A percentile compares a stretch with the other conserved stretches of the same genome.
These are phyloP conservation scores for Nicotiana obtusifolia DNA, from an alignment of 257 asterid genomes.

Conservation along the genomic window DNA sequence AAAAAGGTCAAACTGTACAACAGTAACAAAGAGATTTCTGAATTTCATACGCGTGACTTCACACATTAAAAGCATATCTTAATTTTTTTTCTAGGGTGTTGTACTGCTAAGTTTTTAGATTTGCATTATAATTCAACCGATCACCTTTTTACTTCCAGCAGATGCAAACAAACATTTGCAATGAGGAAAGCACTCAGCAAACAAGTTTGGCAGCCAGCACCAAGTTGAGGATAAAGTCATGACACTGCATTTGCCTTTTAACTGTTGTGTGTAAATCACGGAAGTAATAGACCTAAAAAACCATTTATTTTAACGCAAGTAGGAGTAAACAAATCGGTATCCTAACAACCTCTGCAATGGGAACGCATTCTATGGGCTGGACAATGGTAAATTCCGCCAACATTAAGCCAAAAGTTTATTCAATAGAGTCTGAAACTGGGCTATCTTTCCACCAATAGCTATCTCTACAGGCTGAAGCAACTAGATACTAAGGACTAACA, in stretches of 20 bases:
- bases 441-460: neutral
- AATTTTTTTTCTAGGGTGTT: neutral
- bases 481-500: neutral
- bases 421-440: neutral
- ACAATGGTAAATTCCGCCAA: neutral
- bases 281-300: neutral
- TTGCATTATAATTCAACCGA: neutral
- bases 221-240: neutral
- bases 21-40: neutral
- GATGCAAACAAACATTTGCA: neutral
- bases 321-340: neutral
- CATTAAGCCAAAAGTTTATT: neutral
- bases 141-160: neutral
- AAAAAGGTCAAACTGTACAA: neutral
- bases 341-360: neutral
- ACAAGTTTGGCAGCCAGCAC: neutral
- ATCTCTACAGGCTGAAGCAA: neutral
- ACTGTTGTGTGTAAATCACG: neutral
- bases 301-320: neutral
- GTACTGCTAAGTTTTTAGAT: neutral
- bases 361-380: neutral
- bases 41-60: neutral
- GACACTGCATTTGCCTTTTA: neutral
- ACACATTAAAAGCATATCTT: no score
- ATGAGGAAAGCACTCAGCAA: neutral